Base-by-base conservation (phyloP, 108 stramenopile genomes). In the Discostella stelligeroides region DNA sequence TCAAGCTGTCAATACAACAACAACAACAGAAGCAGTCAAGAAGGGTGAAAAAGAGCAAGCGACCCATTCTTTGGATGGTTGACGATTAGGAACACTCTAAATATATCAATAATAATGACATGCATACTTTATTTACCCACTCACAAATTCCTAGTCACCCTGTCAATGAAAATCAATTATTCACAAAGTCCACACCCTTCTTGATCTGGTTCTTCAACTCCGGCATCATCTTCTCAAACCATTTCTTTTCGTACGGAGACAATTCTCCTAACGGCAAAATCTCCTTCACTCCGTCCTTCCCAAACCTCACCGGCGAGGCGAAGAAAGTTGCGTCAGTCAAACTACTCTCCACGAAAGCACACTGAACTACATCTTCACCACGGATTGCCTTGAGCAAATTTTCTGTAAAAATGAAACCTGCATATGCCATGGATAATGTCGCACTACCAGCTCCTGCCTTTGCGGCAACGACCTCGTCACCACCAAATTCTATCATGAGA, bases 381-480 rank as follows among this genome's bases (percentile, higher is more conserved):
- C 85, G 79, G 59, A 97, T 81, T 15, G 97, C 99, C 70, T 89
- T 85, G 39, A 99, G 86, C 14, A 99, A 90, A 72, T 90, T 88
- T 72, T 87, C 90, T 23, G 97, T 85, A 81, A 99, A 99, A 53
- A 95, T 40, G 39, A 86, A 96, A 17, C 97, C 99, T 27, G 98
- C 99, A 68, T 98, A 97, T 4, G 99, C 97, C 99, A 99, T 99
- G 55, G 88, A 90, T 27, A 99, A 87, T 27, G 99, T 99, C 57
- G 99, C 99, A 66, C 84, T 85, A 61, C 92, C 99, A 7, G 99
- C 96, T 50, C 99, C 99, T 18, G 98, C 99, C 91, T 99, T 99
- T 70, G 99, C 99, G 85, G 98, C 86, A 37, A 99, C 99, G 43
- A 99, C 99, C 82, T 99, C 99, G 71, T 99, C 99, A 18, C 99